phyloP scores from a whole-genome alignment of 2,329 filamentous ascomycete genomes.

The Penicillium italicum region DNA sequence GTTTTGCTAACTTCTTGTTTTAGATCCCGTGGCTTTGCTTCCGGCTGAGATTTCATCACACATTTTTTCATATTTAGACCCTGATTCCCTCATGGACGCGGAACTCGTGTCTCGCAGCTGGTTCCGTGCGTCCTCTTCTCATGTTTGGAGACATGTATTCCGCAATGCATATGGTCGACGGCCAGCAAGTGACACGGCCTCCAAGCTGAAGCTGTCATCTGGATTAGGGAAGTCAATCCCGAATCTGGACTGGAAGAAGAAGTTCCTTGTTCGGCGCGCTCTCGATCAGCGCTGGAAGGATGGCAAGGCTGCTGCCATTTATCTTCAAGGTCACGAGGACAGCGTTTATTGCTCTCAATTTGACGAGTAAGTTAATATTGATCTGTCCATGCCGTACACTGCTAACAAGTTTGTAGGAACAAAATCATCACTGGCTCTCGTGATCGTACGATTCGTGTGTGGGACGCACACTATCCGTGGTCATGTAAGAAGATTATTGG shows the following conservation, averaged over 20 bases:
- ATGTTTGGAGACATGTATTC: slow-evolving; percentile 63
- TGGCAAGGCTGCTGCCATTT: slow-evolving; percentile 74
- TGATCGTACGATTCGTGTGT: slow-evolving; percentile 91
- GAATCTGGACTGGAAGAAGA: slow-evolving; percentile 76
- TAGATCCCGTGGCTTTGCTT: slow-evolving; percentile 54
- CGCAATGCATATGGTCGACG: slow-evolving; percentile 51
- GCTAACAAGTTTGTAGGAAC: slow-evolving; percentile 54
- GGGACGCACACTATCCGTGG: slow-evolving; percentile 82
- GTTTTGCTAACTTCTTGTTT: slow-evolving; percentile 12
- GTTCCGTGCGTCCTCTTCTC: slow-evolving; percentile 54
- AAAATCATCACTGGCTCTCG: slow-evolving; percentile 97
- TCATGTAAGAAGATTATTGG: slow-evolving; percentile 84
- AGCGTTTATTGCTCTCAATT: slow-evolving; percentile 98
- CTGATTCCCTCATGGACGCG: slow-evolving; percentile 52
- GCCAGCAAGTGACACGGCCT: slow-evolving; percentile 35
- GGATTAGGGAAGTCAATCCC: slow-evolving; percentile 55
- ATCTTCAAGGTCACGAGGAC: slow-evolving; percentile 88
- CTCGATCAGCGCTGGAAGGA: slow-evolving; percentile 77
- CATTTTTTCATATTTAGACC: slow-evolving; percentile 59
- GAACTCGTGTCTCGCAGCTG: slow-evolving; percentile 58
- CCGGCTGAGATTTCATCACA: slow-evolving; percentile 58
- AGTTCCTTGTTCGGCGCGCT: slow-evolving; percentile 73
- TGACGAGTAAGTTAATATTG: slow-evolving; percentile 67
- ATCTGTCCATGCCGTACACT: not conserved
- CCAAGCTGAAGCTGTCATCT: slow-evolving; percentile 48